These are phyloP conservation scores for Diplodia intermedia DNA, from an alignment of 2,329 filamentous ascomycete species.

Conservation along the genomic window DNA sequence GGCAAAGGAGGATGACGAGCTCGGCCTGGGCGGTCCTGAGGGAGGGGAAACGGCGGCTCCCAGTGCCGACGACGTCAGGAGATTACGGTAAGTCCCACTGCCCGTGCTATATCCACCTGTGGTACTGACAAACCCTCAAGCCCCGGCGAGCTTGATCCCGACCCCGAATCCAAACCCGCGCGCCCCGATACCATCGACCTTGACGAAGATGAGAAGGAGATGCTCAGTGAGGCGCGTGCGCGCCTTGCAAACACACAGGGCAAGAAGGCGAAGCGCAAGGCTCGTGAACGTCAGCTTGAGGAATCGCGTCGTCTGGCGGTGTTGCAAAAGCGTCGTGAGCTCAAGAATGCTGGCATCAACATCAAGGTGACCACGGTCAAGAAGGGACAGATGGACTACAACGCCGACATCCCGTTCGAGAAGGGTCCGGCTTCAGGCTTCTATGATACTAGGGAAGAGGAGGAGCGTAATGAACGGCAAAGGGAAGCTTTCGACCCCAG, in stretches of 20 bases:
- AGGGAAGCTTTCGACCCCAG: constrained; percentile 87
- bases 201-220: constrained; percentile 99
- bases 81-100: constrained; percentile 55
- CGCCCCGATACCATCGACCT: constrained; percentile 96
- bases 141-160: constrained; percentile 96
- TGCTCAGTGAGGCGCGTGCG: constrained; percentile 96
- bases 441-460: constrained; percentile 89
- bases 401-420: constrained; percentile 97
- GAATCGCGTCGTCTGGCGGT: constrained; percentile 89
- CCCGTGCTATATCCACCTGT: neutral
- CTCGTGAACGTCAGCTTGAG: constrained; percentile 91
- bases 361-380: constrained; percentile 93
- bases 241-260: constrained; percentile 97
- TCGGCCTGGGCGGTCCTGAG: constrained; percentile 83
- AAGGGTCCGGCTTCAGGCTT: constrained; percentile 88
- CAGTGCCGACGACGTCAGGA: constrained; percentile 88
- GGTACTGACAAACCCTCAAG: constrained; percentile 9
- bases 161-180: constrained; percentile 94
- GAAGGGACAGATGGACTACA: constrained; percentile 99
- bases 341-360: constrained; percentile 98
- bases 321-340: constrained; percentile 91
- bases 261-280: constrained; percentile 98
- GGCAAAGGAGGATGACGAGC: constrained; percentile 78
- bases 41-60: constrained; percentile 88
- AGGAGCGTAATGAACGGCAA: constrained; percentile 79